Evolutionary conservation across 169 alveolate genomes (phyloP).

Genomic region (Perkinsus olseni): DNA sequence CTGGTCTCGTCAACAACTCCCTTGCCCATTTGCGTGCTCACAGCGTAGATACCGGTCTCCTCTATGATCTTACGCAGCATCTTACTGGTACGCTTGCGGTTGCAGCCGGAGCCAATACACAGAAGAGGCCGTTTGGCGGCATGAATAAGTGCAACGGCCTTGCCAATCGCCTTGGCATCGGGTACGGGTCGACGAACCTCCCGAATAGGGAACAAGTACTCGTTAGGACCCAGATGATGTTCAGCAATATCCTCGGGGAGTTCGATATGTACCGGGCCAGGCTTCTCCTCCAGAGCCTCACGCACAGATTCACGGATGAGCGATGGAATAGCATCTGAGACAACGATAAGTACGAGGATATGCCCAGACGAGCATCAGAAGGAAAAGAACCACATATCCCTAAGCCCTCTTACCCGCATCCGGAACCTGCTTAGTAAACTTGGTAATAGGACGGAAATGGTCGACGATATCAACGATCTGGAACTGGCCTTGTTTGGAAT

Average conservation of each 20-base stretch:
- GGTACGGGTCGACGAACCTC: not conserved
- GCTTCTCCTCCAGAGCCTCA: not conserved
- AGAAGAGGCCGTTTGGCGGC: not conserved
- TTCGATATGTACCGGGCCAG: not conserved
- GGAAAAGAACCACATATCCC: not conserved
- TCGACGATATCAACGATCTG: not conserved
- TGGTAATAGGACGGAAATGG: not conserved
- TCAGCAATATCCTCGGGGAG: not conserved
- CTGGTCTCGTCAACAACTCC: not conserved
- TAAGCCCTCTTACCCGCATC: not conserved
- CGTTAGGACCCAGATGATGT: not conserved
- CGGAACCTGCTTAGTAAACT: not conserved
- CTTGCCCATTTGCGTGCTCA: not conserved
- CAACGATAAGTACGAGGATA: not conserved
- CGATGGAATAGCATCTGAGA: not conserved
- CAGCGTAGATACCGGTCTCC: not conserved
- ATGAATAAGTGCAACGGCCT: not conserved
- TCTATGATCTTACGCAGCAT: not conserved
- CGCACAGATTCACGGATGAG: not conserved
- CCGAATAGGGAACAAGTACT: not conserved
- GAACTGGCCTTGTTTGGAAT: not conserved
- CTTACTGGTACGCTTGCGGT: not conserved
- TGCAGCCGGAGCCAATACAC: not conserved
- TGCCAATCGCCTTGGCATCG: not conserved
- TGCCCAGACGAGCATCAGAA: too few relatives aligned